phyloP scores from a whole-genome alignment of 306 rosid genomes.

The Castanospermum australe region DNA sequence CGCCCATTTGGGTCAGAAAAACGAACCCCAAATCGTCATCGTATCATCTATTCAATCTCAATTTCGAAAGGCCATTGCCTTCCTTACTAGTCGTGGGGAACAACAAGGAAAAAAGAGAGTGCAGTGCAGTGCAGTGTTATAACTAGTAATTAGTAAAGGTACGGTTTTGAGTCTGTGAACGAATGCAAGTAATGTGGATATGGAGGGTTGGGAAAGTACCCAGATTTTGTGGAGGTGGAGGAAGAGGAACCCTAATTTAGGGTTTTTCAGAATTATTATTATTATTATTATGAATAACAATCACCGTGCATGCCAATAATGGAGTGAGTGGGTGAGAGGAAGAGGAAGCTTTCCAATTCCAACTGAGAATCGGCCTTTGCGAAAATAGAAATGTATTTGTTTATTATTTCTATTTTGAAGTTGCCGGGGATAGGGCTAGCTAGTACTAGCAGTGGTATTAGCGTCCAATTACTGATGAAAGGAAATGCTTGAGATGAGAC shows the following conservation, averaged over 20 bases:
- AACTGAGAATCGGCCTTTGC: neutral
- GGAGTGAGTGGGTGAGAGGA: neutral
- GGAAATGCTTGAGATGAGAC: no score
- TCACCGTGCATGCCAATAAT: neutral
- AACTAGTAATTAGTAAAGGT: neutral
- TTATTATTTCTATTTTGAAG: neutral
- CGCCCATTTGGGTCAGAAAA: conserved; percentile 44
- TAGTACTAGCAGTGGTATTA: no score
- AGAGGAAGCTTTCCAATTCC: neutral
- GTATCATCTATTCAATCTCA: neutral
- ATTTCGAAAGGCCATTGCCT: no score
- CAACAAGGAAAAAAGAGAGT: no score
- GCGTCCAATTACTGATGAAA: no score
- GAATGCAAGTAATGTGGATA: neutral
- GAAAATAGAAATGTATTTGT: no score
- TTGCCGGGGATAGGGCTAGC: neutral
- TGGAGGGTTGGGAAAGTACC: neutral
- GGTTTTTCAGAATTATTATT: conserved; percentile 17
- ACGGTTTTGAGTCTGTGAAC: neutral
- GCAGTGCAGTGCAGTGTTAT: neutral
- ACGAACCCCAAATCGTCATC: conserved; percentile 4
- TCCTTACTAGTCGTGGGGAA: no score
- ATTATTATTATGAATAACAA: neutral
- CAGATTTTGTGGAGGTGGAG: neutral
- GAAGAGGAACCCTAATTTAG: conserved; percentile 35